Evolutionary conservation across 108 stramenopile species (phyloP).

Genomic region (Conticribra weissflogii): DNA sequence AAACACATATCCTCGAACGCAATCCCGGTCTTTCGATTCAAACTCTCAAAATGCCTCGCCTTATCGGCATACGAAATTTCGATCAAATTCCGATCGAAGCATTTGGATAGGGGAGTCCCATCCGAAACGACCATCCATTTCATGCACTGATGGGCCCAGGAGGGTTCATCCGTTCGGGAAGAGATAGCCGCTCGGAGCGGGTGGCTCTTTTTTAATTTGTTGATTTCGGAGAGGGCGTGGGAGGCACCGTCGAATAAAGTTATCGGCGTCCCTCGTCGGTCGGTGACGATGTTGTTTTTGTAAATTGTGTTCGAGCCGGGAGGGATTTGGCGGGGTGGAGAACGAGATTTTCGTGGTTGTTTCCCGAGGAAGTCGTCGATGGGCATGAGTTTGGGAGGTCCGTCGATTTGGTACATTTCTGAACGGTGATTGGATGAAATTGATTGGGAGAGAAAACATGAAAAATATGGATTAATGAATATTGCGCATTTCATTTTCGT

Average conservation of each 20-base stretch:
- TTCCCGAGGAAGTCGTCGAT: slow-evolving; percentile 29
- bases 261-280: slow-evolving; percentile 29
- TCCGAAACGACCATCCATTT: slow-evolving; percentile 56
- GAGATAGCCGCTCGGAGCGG: slow-evolving; percentile 62
- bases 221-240: slow-evolving; percentile 64
- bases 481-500: slow-evolving; percentile 3
- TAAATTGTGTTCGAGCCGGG: slow-evolving; percentile 19
- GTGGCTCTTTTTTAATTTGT: slow-evolving; percentile 34
- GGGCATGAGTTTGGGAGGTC: slow-evolving; percentile 27
- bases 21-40: slow-evolving; percentile 68
- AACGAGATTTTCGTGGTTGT: slow-evolving; percentile 27
- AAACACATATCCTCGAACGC: slow-evolving; percentile 82
- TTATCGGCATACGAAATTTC: slow-evolving; percentile 71
- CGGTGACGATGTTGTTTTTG: slow-evolving; percentile 38
- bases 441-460: background rate
- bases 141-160: slow-evolving; percentile 74
- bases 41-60: slow-evolving; percentile 60
- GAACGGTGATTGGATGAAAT: slow-evolving; percentile 12
- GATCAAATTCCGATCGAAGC: slow-evolving; percentile 60
- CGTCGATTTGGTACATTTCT: slow-evolving; percentile 60
- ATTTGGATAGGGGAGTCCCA: slow-evolving; percentile 50
- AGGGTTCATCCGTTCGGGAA: slow-evolving; percentile 77
- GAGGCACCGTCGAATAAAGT: slow-evolving; percentile 46
- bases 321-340: slow-evolving; percentile 9
- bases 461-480: background rate